Evolutionary conservation across 768 basidiomycete species (phyloP), one percentile per base, ranked within the genome.

Genomic region (Boletus pseudo-olivaceus): DNA sequence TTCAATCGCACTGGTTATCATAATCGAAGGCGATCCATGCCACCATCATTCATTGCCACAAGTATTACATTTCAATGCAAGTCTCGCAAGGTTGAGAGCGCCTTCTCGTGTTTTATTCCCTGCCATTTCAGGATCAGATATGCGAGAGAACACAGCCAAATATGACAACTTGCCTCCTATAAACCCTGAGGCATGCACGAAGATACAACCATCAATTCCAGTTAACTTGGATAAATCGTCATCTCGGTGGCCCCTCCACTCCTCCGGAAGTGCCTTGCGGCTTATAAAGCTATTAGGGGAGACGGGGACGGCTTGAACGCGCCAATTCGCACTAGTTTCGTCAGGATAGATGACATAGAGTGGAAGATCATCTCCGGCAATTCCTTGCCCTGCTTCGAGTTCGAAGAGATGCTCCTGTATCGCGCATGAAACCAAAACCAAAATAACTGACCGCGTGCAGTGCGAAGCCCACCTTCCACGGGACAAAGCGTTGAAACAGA

Each of bases 131-230:
- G 34, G 50, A 47, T 65, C 27, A 67, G 51, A 37, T 44, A 29
- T 33, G 17, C 20, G 27, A n/a, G 20, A 45, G 20, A 46, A 44
- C 7, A 47, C 30, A 29, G 29, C 49, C 43, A 11, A 51, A 54
- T 51, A 53, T 32, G 30, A 27, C 35, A 29, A 66, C 82, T 56
- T 58, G 85, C 94, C 94, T 63, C 97, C 97, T 65, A 94, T 98
- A 70, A 99, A 99, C 8, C 97, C 97, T 54, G 88, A 89, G 1
- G 95, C 93, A 72, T 99, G 97, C 26, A 95, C 85, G 65, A 99
- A 99, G 50, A 97, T 83, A 48, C 95, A 81, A 1, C 87, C 93
- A 0, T 83, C 80, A 55, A 98, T 83, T 3, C 92, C 91, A 15
- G 83, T 83, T 7, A 82, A 72, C 59, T 81, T 73, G 44, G 87